phyloP scores from a whole-genome alignment of 805 yeast species.

The Nakazawaea laoshanensis region DNA sequence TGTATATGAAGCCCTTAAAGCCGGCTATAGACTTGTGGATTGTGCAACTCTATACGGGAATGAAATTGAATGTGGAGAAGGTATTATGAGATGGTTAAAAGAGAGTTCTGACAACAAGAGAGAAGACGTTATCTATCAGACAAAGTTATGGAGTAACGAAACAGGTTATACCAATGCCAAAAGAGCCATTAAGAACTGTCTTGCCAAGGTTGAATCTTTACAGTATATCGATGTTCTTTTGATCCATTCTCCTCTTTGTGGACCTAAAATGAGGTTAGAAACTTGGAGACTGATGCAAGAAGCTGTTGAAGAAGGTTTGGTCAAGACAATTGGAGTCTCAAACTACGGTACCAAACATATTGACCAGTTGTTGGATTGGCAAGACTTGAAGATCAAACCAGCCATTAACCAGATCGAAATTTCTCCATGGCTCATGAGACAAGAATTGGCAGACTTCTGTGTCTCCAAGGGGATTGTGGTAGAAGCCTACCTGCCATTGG shows the following conservation, averaged over 20 bases:
- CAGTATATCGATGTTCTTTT: conserved; percentile 67
- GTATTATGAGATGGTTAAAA: conserved; percentile 30
- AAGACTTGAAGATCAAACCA: conserved; percentile 45
- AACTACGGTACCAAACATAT: conserved; percentile 58
- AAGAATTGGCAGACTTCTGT: conserved; percentile 55
- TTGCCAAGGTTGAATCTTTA: conserved; percentile 40
- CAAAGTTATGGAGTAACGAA: conserved; percentile 66
- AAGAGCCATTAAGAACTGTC: conserved; percentile 47
- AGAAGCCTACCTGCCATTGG: conserved; percentile 76
- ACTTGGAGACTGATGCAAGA: conserved; percentile 74
- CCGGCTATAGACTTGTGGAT: conserved; percentile 39
- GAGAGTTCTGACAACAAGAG: conserved; percentile 30
- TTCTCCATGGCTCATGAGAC: conserved; percentile 75
- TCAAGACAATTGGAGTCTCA: conserved; percentile 70
- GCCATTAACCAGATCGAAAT: conserved; percentile 78
- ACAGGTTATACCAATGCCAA: conserved; percentile 53
- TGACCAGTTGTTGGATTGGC: conserved; percentile 52
- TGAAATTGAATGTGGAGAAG: conserved; percentile 40
- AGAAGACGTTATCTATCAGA: conserved; percentile 51
- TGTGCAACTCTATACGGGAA: conserved; percentile 40
- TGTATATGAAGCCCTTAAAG: conserved; percentile 33
- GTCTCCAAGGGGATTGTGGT: conserved; percentile 44
- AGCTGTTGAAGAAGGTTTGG: conserved; percentile 47
- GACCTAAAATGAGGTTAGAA: conserved; percentile 39
- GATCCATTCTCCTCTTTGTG: conserved; percentile 56